phyloP scores from a whole-genome alignment of 257 asterid genomes.

The Parsonsia alboflavescens region DNA sequence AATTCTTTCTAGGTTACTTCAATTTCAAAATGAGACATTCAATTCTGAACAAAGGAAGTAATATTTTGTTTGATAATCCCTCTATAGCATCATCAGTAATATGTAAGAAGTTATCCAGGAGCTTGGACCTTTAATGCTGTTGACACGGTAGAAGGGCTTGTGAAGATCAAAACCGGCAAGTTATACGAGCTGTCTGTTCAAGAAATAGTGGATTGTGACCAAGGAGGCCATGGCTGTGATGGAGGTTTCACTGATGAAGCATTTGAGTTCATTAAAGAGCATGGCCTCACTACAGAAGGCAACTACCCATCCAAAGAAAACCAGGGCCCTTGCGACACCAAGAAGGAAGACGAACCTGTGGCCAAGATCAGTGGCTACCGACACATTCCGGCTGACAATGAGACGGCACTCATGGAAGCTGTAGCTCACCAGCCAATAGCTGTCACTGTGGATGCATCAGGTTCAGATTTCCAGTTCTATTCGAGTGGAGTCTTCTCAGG shows the following conservation, averaged over 20 bases:
- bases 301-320: constrained; percentile 1
- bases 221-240: constrained; percentile 12
- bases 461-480: constrained; percentile 28
- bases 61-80: not conserved
- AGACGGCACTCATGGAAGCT: constrained; percentile 20
- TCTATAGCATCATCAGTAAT: not conserved
- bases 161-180: constrained; percentile 17
- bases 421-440: constrained; percentile 31
- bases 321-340: constrained; percentile 5
- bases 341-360: constrained; percentile 7
- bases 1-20: not conserved
- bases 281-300: constrained; percentile 5
- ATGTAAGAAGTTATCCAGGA: constrained; percentile 1
- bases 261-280: not conserved
- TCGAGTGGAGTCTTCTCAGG: constrained; percentile 19
- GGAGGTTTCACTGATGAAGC: constrained; percentile 5
- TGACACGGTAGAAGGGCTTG: constrained; percentile 14
- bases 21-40: too few species aligned
- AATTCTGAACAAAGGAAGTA: too few species aligned
- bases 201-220: constrained; percentile 12
- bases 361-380: constrained; percentile 23
- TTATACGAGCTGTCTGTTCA: constrained; percentile 12
- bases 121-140: constrained; percentile 20
- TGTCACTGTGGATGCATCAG: constrained; percentile 20
- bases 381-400: constrained; percentile 19